A percentile compares a stretch with the other conserved stretches of the same genome.
These are phyloP conservation scores for Starmerella floricola DNA, from an alignment of 805 yeast species.

Conservation along the genomic window DNA sequence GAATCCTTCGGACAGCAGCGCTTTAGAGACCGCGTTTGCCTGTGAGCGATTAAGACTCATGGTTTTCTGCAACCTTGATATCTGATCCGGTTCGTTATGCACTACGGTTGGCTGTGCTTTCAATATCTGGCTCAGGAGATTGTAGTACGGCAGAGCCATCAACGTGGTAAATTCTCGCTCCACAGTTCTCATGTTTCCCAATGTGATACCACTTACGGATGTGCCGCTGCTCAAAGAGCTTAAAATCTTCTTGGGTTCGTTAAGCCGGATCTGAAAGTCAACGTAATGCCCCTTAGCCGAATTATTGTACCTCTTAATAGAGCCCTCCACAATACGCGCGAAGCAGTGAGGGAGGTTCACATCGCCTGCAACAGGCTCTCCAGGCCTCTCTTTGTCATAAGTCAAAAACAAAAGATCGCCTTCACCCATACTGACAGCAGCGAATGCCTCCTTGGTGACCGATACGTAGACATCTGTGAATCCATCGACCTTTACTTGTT, in stretches of 20 bases:
- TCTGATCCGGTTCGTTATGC: conserved; percentile 25
- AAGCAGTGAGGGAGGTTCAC: conserved; percentile 40
- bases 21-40: conserved; percentile 74
- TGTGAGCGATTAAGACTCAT: conserved; percentile 75
- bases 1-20: conserved; percentile 59
- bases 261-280: conserved; percentile 65
- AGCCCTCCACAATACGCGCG: conserved; percentile 58
- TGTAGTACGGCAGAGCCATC: conserved; percentile 71
- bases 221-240: conserved; percentile 51
- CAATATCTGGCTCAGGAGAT: conserved; percentile 54
- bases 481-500: conserved; percentile 69
- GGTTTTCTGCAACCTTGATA: conserved; percentile 35
- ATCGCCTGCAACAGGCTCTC: neutral
- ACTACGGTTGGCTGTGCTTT: conserved; percentile 47
- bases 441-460: conserved; percentile 40
- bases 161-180: conserved; percentile 87
- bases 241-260: conserved; percentile 37
- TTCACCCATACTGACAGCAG: conserved; percentile 50
- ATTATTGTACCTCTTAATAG: conserved; percentile 26
- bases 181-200: conserved; percentile 78
- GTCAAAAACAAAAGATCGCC: conserved; percentile 64
- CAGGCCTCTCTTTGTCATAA: conserved; percentile 34
- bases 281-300: conserved; percentile 42
- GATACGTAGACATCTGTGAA: conserved; percentile 81
- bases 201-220: conserved; percentile 53